These are phyloP conservation scores for Chaetomidium leptoderma DNA, from an alignment of 495 filamentous ascomycete species.

Conservation along the genomic window DNA sequence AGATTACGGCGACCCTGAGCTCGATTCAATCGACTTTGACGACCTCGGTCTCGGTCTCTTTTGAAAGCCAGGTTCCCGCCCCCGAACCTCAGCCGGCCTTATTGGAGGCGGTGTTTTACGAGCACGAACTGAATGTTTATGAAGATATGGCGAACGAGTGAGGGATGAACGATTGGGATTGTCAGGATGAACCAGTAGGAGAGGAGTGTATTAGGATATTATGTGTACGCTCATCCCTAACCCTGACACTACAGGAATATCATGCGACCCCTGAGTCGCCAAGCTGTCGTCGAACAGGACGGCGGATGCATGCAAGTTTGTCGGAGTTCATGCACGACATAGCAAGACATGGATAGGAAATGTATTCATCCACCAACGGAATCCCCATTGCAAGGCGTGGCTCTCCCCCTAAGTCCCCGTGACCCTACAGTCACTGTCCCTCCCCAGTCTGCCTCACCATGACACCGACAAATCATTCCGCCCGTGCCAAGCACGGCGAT, in stretches of 20 bases:
- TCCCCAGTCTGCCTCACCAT: not conserved
- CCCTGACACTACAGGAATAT: not conserved
- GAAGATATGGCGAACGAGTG: not conserved
- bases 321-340: not conserved
- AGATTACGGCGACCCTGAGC: constrained; percentile 39
- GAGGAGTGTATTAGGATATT: not conserved
- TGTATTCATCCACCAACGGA: not conserved
- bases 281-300: not conserved
- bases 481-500: constrained; percentile 17
- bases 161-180: not conserved
- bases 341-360: not conserved
- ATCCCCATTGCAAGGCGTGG: not conserved
- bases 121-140: not conserved
- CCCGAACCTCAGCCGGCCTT: too few species aligned
- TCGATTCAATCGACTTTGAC: constrained; percentile 27
- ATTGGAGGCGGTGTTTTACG: too few species aligned
- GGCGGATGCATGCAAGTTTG: not conserved
- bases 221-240: not conserved
- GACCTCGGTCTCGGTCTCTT: not conserved
- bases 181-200: not conserved
- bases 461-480: not conserved
- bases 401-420: not conserved
- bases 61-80: too few species aligned
- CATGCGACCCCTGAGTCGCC: not conserved
- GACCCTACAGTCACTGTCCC: not conserved